Evolutionary conservation across 1,139 yeast genomes (phyloP), one percentile per base, ranked within the genome.

Genomic region (Scheffersomyces illinoinensis): DNA sequence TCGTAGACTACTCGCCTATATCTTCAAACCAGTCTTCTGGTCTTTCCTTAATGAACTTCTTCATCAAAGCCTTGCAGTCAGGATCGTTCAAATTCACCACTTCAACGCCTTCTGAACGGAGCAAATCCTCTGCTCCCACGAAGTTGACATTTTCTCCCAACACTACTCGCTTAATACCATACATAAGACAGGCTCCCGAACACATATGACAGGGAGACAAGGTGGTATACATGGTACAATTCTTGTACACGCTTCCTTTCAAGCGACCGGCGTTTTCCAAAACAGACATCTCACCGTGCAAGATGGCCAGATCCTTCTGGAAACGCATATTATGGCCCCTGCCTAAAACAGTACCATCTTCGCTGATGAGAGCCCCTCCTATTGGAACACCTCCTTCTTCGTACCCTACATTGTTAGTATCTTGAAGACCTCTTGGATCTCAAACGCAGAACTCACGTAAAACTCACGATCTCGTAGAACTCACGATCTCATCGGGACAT

Each of bases 151-250:
- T 92, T 73, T 93, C 98, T 21, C 97, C 98, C 74, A 92, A 70
- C 0, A 93, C 98, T 48, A 92, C 90, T 64, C 98, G 81, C 66
- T 88, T 87, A 64, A 93, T 83, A 48, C 97, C 97, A 75, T 93
- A 93, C 81, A 93, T 80, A 58, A 93, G 71, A 65, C 96, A 91
- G 18, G 97, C 97, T 20, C 98, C 98, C 7, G 96, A 85, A 71
- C 98, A 93, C 98, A 93, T 93, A 65, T 88, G 82, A 73, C 98
- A 93, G 2, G 98, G 98, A 6, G 97, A 90, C 64, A 93, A 79
- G 0, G 98, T 91, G 52, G 98, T 92, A 76, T 93, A 93, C 87
- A 93, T 86, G 64, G 89, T 90, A 75, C 88, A 88, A 69, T 79
- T 84, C 76, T 82, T 90, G 81, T 90, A 90, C 26, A 81, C 82